Conservation (phyloP, 441 rosid species). For the Pelargonium exstipulatum region DNA sequence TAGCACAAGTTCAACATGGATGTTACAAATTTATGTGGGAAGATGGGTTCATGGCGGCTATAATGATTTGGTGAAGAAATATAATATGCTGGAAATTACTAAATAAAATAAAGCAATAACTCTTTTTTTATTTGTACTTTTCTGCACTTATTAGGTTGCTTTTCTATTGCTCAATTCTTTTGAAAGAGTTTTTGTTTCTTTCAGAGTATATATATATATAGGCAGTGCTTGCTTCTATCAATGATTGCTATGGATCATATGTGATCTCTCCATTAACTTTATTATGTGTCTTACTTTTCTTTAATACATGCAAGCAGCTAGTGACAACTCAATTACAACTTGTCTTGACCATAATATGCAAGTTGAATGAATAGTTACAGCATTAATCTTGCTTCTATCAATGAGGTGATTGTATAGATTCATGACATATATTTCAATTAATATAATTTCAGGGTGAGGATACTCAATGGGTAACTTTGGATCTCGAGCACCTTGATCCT, state of each 20-base stretch:
- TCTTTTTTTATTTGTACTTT: neutral
- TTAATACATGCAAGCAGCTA: neutral
- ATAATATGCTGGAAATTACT: neutral
- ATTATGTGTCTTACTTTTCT: neutral
- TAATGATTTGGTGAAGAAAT: neutral
- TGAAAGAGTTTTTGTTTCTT: neutral
- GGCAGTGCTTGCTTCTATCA: too few relatives aligned
- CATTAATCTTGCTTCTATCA: neutral
- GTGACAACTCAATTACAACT: neutral
- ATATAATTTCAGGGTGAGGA: constrained; percentile 52
- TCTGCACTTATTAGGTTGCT: neutral
- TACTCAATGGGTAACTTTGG: constrained; percentile 55
- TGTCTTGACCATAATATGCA: neutral
- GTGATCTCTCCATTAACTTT: neutral
- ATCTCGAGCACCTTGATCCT: constrained; percentile 35
- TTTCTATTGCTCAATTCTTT: neutral
- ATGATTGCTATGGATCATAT: neutral
- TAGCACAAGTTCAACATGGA: neutral
- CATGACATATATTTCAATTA: constrained; percentile 5
- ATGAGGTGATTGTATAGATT: neutral
- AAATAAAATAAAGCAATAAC: too few relatives aligned
- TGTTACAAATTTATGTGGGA: neutral
- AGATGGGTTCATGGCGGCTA: neutral
- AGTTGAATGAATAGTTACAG: neutral
- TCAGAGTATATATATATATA: neutral